Evolutionary conservation across 768 basidiomycete species (phyloP).

Genomic region (Boletellus emodensis): DNA sequence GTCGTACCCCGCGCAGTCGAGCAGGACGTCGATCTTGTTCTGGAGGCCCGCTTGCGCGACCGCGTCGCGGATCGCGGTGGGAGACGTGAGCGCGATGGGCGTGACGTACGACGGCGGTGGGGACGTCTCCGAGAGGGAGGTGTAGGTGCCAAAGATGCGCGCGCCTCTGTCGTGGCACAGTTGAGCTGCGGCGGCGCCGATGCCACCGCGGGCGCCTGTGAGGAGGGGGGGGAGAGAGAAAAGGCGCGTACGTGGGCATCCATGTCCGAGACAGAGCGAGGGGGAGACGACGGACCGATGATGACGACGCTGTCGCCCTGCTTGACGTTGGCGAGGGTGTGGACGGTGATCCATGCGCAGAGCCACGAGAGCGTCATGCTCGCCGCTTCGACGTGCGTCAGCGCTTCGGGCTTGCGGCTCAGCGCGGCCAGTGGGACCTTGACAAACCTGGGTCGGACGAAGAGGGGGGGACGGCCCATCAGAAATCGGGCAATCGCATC

Average conservation of each 20-base stretch:
- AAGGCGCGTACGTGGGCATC: background rate
- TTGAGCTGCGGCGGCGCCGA: constrained; percentile 33
- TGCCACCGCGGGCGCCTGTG: constrained; percentile 33
- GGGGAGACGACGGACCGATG: constrained; percentile 17
- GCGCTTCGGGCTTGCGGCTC: constrained; percentile 28
- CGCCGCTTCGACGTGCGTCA: constrained; percentile 26
- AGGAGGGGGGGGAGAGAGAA: too few relatives aligned
- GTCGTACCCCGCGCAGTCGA: constrained; percentile 34
- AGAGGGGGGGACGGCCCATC: background rate
- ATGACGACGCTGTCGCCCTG: constrained; percentile 32
- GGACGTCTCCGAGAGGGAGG: constrained; percentile 23
- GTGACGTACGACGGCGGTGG: constrained; percentile 29
- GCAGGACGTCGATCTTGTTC: constrained; percentile 32
- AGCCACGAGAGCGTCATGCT: constrained; percentile 35
- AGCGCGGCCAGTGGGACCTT: constrained; percentile 27
- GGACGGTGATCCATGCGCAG: constrained; percentile 36
- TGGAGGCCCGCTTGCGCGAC: constrained; percentile 22
- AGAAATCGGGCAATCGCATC: background rate
- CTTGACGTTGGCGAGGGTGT: constrained; percentile 32
- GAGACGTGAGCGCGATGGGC: constrained; percentile 31
- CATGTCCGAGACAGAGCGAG: background rate
- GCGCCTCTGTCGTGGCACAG: constrained; percentile 31
- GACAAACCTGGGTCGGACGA: constrained; percentile 18
- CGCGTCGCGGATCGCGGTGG: constrained; percentile 29
- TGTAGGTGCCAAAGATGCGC: constrained; percentile 33